These are phyloP conservation scores for Tieghemostelium lacteum DNA, from an alignment of 78 protist species.

Conservation along the genomic window DNA sequence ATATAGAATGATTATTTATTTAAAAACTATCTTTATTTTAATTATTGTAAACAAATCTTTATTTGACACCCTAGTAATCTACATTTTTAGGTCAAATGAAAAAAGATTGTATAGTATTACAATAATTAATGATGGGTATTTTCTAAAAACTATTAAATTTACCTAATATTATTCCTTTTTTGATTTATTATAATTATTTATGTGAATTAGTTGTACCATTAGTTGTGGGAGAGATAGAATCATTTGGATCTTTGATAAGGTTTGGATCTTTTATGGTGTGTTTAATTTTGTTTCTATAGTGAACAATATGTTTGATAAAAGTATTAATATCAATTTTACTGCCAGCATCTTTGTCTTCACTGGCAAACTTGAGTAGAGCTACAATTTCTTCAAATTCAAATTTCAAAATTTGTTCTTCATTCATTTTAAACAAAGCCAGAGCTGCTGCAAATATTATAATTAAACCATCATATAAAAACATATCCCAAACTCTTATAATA, in stretches of 20 bases:
- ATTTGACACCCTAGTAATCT: too few species aligned
- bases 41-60: too few species aligned
- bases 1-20: too few species aligned
- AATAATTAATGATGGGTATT: too few species aligned
- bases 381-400: conserved; percentile 69
- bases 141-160: too few species aligned
- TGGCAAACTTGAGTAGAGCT: conserved; percentile 31
- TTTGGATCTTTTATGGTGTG: conserved; percentile 40
- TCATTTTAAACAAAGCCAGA: conserved; percentile 54
- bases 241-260: conserved; percentile 39
- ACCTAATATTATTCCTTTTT: too few species aligned
- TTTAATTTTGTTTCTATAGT: conserved; percentile 52
- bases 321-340: conserved; percentile 6
- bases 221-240: too few species aligned
- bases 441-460: conserved; percentile 68
- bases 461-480: conserved; percentile 82
- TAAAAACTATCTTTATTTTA: too few species aligned
- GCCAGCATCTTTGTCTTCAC: conserved; percentile 26
- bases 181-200: too few species aligned
- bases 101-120: too few species aligned
- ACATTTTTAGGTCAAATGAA: too few species aligned
- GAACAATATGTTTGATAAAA: conserved; percentile 64
- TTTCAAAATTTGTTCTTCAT: conserved; percentile 70
- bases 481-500: conserved; percentile 86
- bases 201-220: too few species aligned